phyloP scores from a whole-genome alignment of 1,139 yeast species.

The Blastobotrys niveus region DNA sequence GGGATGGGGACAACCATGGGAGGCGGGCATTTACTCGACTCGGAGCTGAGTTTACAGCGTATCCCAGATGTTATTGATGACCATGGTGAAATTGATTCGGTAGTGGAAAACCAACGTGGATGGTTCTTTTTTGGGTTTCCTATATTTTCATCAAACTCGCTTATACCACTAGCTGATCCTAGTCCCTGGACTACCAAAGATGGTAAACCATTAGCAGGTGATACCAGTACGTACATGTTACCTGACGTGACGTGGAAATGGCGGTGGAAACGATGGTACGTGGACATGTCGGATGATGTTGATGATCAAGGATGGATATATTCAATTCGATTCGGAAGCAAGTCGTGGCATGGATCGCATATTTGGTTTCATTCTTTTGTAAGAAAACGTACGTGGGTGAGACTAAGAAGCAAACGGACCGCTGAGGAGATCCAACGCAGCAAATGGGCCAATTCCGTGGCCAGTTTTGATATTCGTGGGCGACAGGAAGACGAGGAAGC shows the following conservation, averaged over 20 bases:
- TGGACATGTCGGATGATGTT: conserved; percentile 62
- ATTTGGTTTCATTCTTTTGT: conserved; percentile 39
- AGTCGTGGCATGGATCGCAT: conserved; percentile 39
- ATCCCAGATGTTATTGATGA: neutral
- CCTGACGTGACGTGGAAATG: conserved; percentile 69
- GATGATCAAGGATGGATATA: conserved; percentile 81
- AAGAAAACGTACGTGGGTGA: conserved; percentile 38
- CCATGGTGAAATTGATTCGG: conserved; percentile 25
- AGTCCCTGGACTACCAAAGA: conserved; percentile 36
- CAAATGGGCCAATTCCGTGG: neutral
- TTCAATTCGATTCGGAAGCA: conserved; percentile 38
- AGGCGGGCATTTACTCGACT: no score
- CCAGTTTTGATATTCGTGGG: conserved; percentile 1
- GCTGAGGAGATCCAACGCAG: neutral
- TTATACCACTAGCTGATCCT: conserved; percentile 57
- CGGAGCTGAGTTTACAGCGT: conserved; percentile 1
- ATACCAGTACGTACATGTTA: conserved; percentile 46
- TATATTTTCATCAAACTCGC: conserved; percentile 49
- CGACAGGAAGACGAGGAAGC: neutral
- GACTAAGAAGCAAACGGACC: conserved; percentile 29
- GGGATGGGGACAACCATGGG: no score
- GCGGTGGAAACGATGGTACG: conserved; percentile 70
- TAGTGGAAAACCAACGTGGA: conserved; percentile 68
- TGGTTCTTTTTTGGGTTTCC: conserved; percentile 60
- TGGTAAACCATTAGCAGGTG: conserved; percentile 34